phyloP scores from a whole-genome alignment of 176 grass and related monocot genomes.

The Coix lacrymajobi region DNA sequence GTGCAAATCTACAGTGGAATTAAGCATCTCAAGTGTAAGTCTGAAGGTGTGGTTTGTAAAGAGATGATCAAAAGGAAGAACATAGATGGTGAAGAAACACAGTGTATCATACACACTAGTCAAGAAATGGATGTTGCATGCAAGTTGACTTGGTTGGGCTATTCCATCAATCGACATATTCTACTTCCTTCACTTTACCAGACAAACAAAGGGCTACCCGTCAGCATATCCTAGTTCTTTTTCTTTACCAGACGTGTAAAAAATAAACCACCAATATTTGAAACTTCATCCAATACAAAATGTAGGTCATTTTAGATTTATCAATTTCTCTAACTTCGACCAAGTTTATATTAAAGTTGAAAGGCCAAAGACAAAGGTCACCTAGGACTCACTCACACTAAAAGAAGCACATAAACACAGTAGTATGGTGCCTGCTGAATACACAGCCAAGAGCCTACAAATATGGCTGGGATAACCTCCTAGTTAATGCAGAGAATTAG shows the following conservation, averaged over 20 bases:
- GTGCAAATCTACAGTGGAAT: slow-evolving; percentile 57
- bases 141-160: background rate
- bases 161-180: background rate
- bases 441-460: background rate
- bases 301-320: background rate
- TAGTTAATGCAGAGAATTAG: background rate
- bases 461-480: background rate
- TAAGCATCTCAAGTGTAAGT: slow-evolving; percentile 48
- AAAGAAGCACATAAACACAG: background rate
- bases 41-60: slow-evolving; percentile 42
- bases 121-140: background rate
- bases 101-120: background rate
- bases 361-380: background rate
- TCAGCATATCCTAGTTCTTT: background rate
- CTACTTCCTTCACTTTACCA: background rate
- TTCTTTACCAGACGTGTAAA: background rate
- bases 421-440: background rate
- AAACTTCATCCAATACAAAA: background rate
- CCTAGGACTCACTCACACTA: background rate
- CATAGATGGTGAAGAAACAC: background rate
- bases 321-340: background rate
- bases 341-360: background rate
- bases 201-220: background rate
- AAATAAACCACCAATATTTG: background rate
- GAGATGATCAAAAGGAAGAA: slow-evolving; percentile 5